Conservation (phyloP, 495 filamentous ascomycete genomes). For the Penicillium parvum region DNA sequence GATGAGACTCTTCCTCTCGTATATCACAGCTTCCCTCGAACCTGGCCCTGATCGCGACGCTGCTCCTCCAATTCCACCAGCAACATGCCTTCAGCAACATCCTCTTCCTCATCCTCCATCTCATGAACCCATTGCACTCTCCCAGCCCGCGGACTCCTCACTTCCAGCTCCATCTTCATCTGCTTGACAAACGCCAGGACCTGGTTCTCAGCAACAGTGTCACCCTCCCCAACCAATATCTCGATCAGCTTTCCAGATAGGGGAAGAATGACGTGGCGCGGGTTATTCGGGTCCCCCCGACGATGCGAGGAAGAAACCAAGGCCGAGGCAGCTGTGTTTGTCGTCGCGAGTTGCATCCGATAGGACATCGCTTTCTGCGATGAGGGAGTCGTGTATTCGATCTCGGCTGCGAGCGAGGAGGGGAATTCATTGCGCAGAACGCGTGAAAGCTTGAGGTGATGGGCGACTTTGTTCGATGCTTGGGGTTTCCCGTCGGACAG, state of each 20-base stretch:
- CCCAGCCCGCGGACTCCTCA: constrained; percentile 47
- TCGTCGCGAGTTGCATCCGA: constrained; percentile 42
- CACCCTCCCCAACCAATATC: constrained; percentile 50
- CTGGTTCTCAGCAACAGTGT: constrained; percentile 48
- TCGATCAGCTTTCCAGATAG: constrained; percentile 57
- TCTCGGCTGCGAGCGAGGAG: constrained; percentile 46
- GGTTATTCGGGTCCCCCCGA: constrained; percentile 47
- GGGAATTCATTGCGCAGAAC: constrained; percentile 58
- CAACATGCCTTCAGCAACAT: constrained; percentile 55
- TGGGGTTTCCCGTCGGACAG: constrained; percentile 8
- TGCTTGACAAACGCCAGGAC: constrained; percentile 59
- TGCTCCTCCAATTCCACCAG: constrained; percentile 44
- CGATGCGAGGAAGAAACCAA: constrained; percentile 45
- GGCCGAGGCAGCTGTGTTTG: constrained; percentile 45
- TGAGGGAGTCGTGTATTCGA: constrained; percentile 47
- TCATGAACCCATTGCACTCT: constrained; percentile 52
- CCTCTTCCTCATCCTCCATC: constrained; percentile 53
- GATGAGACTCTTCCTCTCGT: too few species aligned
- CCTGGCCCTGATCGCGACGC: constrained; percentile 1
- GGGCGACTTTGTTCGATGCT: constrained; percentile 16
- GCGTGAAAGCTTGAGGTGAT: constrained; percentile 50
- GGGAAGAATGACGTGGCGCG: constrained; percentile 53
- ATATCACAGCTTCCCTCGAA: constrained; percentile 27
- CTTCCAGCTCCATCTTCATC: constrained; percentile 67
- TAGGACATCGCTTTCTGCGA: constrained; percentile 32